Base-by-base conservation (phyloP, 768 basidiomycete species). In the Pleurotus djamor region DNA sequence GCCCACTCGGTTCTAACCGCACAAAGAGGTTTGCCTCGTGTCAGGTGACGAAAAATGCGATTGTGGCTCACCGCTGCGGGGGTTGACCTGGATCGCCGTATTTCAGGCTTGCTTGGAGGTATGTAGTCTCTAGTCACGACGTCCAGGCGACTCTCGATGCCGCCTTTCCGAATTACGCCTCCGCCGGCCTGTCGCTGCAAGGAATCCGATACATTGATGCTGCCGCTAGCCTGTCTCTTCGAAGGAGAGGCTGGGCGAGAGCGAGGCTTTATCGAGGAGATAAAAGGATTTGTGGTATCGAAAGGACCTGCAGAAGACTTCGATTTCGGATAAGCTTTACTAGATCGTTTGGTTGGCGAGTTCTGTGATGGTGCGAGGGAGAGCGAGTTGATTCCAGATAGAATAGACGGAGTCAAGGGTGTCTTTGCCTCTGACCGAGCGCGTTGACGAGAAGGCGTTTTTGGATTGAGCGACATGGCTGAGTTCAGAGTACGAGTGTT, bases 41-140 rank as follows among this genome's bases (percentile, higher is more conserved):
- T 4, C 28, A 55, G 28, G 9, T 59, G 60, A 54, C 67, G 63
- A 35, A 63, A 8, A 58, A 60, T 58, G 58, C 59, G n/a, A 33
- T 34, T 36, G 7, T 9, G 28, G 70, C 77, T 65, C 51, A 81
- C 80, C 51, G 83, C 81, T 32, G 86, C 84, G 5, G 90, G 88
- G 0, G 87, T 90, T 0, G 89, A 91, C 52, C 83, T 85, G 0
- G 90, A 90, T 5, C 90, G 83, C 66, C 89, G 91, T 43, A 85
- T 69, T 58, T 89, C 85, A 41, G 77, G 70, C 63, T 83, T 83
- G 36, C 80, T 76, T 7, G 82, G 82, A n/a, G 89, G 88, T 12
- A 88, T 79, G 63, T 92, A 92, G 69, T 93, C 91, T 49, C 82
- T 77, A 0, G 88, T 88, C 58, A 93, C 83, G 17, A 92, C 89